phyloP scores from a whole-genome alignment of 1,284 basidiomycete species.

The Ustilago trichophora region DNA sequence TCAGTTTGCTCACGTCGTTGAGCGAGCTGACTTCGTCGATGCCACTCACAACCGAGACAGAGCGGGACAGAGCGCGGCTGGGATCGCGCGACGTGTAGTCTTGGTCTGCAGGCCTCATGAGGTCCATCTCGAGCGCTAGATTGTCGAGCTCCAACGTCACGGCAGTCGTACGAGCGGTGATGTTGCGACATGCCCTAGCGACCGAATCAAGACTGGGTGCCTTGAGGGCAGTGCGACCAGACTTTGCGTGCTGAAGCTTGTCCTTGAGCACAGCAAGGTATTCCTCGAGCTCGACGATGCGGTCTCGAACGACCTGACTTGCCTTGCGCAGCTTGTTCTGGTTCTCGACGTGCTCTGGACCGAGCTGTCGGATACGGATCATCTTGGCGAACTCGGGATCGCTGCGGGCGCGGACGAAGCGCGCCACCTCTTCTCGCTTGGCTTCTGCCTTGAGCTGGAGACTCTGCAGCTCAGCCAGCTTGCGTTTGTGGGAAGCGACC shows the following conservation, averaged over 20 bases:
- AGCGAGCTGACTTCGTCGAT: constrained; percentile 16
- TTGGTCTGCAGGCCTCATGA: constrained; percentile 22
- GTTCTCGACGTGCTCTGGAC: constrained; percentile 84
- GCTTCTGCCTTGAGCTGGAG: constrained; percentile 69
- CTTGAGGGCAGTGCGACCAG: constrained; percentile 74
- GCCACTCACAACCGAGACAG: constrained; percentile 26
- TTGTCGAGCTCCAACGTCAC: constrained; percentile 73
- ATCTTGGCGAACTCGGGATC: constrained; percentile 83
- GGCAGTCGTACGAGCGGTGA: constrained; percentile 73
- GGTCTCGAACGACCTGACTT: constrained; percentile 76
- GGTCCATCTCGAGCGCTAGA: constrained; percentile 72
- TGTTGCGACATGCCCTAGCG: constrained; percentile 82
- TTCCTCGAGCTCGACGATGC: constrained; percentile 80
- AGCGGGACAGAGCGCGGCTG: constrained; percentile 17
- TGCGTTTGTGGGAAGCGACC: constrained; percentile 57
- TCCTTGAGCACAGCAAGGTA: constrained; percentile 77
- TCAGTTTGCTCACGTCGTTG: constrained; percentile 19
- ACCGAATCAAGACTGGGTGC: constrained; percentile 84
- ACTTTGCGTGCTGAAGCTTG: constrained; percentile 74
- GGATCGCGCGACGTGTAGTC: constrained; percentile 4
- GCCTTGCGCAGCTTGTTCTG: constrained; percentile 78
- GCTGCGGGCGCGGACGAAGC: constrained; percentile 78
- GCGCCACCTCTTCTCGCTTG: constrained; percentile 64
- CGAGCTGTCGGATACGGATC: constrained; percentile 80
- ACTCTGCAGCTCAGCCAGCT: constrained; percentile 68